Conservation (phyloP, 2,329 filamentous ascomycete genomes). For the Microsporum ferrugineum region DNA sequence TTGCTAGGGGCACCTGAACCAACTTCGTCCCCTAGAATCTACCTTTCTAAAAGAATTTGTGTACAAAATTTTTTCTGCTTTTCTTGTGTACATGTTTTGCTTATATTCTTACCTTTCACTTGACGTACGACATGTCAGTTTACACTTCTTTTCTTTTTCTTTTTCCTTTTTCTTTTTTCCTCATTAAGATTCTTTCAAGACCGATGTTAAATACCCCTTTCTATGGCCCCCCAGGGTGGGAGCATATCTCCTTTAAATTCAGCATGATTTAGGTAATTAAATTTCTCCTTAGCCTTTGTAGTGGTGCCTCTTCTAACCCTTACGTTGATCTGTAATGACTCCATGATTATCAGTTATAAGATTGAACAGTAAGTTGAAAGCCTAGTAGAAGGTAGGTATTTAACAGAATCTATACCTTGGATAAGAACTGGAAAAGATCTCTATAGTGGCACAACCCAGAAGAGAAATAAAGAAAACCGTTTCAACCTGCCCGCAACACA, state of each 20-base stretch:
- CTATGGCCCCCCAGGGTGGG: not conserved
- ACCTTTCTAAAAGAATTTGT: not conserved
- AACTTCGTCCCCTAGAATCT: not conserved
- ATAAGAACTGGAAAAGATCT: not conserved
- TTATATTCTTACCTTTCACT: constrained; percentile 6
- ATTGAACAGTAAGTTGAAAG: not conserved
- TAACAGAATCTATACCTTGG: not conserved
- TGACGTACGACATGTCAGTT: not conserved
- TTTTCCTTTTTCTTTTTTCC: not conserved
- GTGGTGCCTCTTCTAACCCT: not conserved
- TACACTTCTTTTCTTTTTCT: not conserved
- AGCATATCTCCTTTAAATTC: not conserved
- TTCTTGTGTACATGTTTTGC: not conserved
- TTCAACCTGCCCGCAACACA: not conserved
- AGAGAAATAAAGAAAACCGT: not conserved
- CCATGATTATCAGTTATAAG: not conserved
- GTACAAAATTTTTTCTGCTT: constrained; percentile 4
- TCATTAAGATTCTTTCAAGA: not conserved
- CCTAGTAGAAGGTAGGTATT: not conserved
- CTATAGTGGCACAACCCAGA: not conserved
- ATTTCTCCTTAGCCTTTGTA: not conserved
- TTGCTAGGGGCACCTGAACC: not conserved
- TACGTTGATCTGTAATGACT: too few relatives aligned
- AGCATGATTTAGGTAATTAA: not conserved
- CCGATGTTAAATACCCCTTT: not conserved